These are phyloP conservation scores for Escovopsis sp. DNA, from an alignment of 2,329 filamentous ascomycete species.

Conservation along the genomic window DNA sequence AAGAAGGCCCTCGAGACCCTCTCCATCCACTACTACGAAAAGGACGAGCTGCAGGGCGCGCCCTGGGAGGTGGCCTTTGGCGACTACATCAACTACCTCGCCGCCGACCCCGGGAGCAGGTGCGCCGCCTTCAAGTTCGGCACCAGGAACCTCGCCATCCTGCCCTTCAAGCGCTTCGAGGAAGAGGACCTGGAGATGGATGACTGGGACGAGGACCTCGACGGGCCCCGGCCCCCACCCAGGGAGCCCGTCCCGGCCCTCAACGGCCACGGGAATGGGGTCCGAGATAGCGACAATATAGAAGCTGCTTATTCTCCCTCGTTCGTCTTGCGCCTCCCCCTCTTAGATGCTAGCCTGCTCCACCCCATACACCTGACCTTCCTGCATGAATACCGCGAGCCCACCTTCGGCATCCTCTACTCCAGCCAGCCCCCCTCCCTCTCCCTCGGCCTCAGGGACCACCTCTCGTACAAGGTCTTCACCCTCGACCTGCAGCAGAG, in stretches of 20 bases:
- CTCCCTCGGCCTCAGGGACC: conserved; percentile 70
- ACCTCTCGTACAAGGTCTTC: conserved; percentile 83
- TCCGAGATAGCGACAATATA: conserved; percentile 16
- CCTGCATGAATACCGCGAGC: conserved; percentile 91
- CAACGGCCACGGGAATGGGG: conserved; percentile 11
- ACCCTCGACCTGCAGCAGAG: conserved; percentile 87
- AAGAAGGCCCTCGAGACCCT: conserved; percentile 68
- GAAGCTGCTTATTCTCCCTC: conserved; percentile 71
- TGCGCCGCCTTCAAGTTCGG: conserved; percentile 94
- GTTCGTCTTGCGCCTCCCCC: conserved; percentile 81
- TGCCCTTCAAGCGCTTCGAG: conserved; percentile 77
- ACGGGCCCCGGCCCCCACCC: conserved; percentile 44
- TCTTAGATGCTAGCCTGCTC: conserved; percentile 73
- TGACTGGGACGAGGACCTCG: conserved; percentile 74
- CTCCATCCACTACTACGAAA: conserved; percentile 96
- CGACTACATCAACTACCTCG: conserved; percentile 66
- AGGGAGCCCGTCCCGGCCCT: conserved; percentile 26
- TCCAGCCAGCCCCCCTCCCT: conserved; percentile 60
- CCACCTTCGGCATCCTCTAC: conserved; percentile 88
- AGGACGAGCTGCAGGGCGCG: conserved; percentile 70
- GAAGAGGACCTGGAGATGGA: conserved; percentile 76
- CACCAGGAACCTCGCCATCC: conserved; percentile 72
- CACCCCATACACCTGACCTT: conserved; percentile 88
- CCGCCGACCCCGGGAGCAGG: conserved; percentile 78
- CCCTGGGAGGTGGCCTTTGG: conserved; percentile 69